Evolutionary conservation across 441 rosid genomes (phyloP), one percentile per base, ranked within the genome.

Genomic region (Breynia disticha): DNA sequence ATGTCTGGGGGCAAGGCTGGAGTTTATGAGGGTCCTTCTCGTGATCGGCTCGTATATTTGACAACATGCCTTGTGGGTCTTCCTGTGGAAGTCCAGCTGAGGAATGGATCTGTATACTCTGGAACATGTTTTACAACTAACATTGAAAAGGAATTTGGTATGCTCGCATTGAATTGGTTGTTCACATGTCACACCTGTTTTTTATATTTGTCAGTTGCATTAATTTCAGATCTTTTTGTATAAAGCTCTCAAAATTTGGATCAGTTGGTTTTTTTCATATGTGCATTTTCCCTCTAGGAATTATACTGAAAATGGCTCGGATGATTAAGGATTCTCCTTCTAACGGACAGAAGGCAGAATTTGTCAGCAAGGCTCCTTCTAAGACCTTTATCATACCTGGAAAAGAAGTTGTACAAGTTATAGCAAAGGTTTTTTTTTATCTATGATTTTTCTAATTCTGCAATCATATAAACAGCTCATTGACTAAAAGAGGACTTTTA

Each of bases 391-490:
- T 84, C 56, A 76, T 93, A 63, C 86, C 82, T 56, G 90, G 86
- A 9, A 79, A 79, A 65, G 97, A 93, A 43, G 83, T 93, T 72
- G 97, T 80, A 67, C 95, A 89, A 84, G 82, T 93, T 74, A 57
- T 80, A 64, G 96, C 96, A 13, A 83, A 89, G 97, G 99, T 93
- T 69, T 57, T 59, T 35, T 51, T 14, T 15, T 50, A 21, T 49
- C 51, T 68, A 19, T 20, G 47, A 16, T 53, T 18, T 24, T 42
- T 53, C 22, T 11, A 48, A 18, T 21, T 51, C 16, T 64, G 38
- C 38, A 50, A 43, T 44, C 35, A 28, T 9, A 28, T 28, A 28
- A 28, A 1, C 35, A 28, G 35, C 35, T 1, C 35, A 28, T 28
- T 4, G 35, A 28, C 35, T 28, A 28, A 28, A 28, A 28, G 35